Base-by-base conservation (phyloP, 352 stramenopile genomes). In the Globisporangium emineosum region DNA sequence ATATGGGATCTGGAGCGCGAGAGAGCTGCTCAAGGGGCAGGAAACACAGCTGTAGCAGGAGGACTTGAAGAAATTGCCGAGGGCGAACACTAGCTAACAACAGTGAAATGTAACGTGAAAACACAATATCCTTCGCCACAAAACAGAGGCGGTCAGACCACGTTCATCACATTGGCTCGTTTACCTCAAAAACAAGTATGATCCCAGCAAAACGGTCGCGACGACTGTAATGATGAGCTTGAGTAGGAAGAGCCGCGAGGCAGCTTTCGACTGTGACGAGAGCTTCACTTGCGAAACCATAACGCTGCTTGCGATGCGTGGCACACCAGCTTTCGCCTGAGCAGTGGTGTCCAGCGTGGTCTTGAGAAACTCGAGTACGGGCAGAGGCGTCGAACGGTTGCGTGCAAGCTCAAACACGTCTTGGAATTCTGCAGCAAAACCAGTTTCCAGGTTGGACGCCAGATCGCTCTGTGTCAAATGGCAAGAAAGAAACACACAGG, bases 381-480 rank as follows among this genome's bases (percentile, higher is more conserved):
- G 81, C 7, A 91, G 55, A 7, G 65, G 3, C 42, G 81, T 69
- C 17, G 75, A 72, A 1, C 78, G 79, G 6, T 73, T 70, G 42
- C 64, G 55, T 19, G 86, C 83, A 17, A 94, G 66, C 42, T 90
- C 83, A 62, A 94, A 92, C 40, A 94, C 70, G 68, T 94, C 86
- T 3, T 83, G 70, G 62, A 88, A 92, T 52, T 94, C 86, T 49
- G 67, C 59, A n/a, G 77, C 68, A 56, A 92, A 89, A 23, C 76
- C 76, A 21, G 81, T 91, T 60, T 70, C 59, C 7, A 84, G 72
- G 12, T 68, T 71, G 30, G 65, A 54, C 21, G 68, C 70, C 19
- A 92, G 68, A 33, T 95, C 83, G n/a, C 72, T 60, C 70, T 81
- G 55, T 2, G 47, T 8, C 55, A 57, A 42, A 3, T 5, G 54